Evolutionary conservation across 2,329 filamentous ascomycete genomes (phyloP), one percentile per base, ranked within the genome.

Genomic region (Byssothecium circinans): DNA sequence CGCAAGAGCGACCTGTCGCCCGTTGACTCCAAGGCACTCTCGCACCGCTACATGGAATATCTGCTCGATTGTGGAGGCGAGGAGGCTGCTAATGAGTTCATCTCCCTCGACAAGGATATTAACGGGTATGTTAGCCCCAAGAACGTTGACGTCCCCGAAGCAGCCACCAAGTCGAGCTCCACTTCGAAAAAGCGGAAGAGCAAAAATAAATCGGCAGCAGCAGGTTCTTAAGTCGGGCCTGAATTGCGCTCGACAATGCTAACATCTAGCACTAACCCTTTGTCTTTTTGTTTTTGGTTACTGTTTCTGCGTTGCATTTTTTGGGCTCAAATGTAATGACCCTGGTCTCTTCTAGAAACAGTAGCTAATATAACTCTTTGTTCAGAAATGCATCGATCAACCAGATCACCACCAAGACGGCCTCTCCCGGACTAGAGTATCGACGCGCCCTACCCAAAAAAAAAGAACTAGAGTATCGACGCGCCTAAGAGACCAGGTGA

Each of bases 31-130:
- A 88, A 86, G 67, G 87, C 91, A 36, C 74, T 99, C 4, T 85
- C 86, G 33, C 81, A 88, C 52, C 76, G 80, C 45, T 99, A 97
- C 70, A 84, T 96, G 77, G 76, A 80, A 11, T 96, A 94, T 64
- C 78, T 99, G 29, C 83, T 95, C 54, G 86, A 95, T 60, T 81
- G 88, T 44, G 91, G 92, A 12, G 85, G 83, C 51, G 88, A 91
- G 68, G 83, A 91, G 25, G 83, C 89, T 2, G 92, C 95, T 75
- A 89, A 91, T 72, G 87, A 91, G 60, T 96, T 91, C 69, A 78
- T 96, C 65, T 76, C 80, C 49, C 76, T 97, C 29, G 92, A 99
- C 67, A 82, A 85, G 35, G 88, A 95, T 69, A 82, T 96, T 50
- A 94, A 95, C 68, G 94, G 94, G 52, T 76, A 74, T 58, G 64